Conservation (phyloP, 108 stramenopile genomes). For the Seminavis robusta region DNA sequence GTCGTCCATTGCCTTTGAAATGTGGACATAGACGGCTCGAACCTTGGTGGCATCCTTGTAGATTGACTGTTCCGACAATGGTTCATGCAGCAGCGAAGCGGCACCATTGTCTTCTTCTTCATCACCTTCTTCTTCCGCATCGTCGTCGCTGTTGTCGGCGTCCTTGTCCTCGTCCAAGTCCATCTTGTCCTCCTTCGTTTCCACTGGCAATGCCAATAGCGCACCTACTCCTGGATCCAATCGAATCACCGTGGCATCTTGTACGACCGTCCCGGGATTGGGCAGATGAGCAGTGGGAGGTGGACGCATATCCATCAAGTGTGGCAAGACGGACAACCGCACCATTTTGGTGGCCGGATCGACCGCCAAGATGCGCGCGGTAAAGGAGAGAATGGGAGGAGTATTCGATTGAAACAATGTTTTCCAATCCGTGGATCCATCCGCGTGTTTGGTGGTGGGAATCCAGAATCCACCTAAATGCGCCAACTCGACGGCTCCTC, state of each 20-base stretch:
- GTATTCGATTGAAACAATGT: too few species aligned
- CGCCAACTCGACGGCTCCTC: conserved; percentile 66
- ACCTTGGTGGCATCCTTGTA: conserved; percentile 51
- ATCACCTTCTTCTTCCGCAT: conserved; percentile 31
- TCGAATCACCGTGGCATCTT: conserved; percentile 69
- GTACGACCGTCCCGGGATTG: conserved; percentile 51
- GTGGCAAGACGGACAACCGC: conserved; percentile 69
- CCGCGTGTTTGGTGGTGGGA: conserved; percentile 9
- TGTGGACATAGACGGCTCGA: conserved; percentile 77
- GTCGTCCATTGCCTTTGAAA: conserved; percentile 73
- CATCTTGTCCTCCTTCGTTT: conserved; percentile 1
- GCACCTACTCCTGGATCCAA: conserved; percentile 85
- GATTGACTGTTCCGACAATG: conserved; percentile 15
- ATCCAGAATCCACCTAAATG: conserved; percentile 64
- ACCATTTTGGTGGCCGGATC: conserved; percentile 73
- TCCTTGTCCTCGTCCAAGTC: conserved; percentile 2
- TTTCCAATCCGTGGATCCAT: conserved; percentile 17
- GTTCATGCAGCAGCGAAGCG: conserved; percentile 26
- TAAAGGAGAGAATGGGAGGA: conserved; percentile 40
- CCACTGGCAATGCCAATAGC: conserved; percentile 59
- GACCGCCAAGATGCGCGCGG: conserved; percentile 78
- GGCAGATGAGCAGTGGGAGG: conserved; percentile 19
- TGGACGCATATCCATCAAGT: conserved; percentile 47
- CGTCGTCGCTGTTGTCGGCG: conserved; percentile 6
- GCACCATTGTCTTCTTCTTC: conserved; percentile 7